Percentiles rank a stretch among this genome's conserved stretches.
phyloP scores from a whole-genome alignment of 2,329 filamentous ascomycete genomes.

The Sphaerulina musiva region DNA sequence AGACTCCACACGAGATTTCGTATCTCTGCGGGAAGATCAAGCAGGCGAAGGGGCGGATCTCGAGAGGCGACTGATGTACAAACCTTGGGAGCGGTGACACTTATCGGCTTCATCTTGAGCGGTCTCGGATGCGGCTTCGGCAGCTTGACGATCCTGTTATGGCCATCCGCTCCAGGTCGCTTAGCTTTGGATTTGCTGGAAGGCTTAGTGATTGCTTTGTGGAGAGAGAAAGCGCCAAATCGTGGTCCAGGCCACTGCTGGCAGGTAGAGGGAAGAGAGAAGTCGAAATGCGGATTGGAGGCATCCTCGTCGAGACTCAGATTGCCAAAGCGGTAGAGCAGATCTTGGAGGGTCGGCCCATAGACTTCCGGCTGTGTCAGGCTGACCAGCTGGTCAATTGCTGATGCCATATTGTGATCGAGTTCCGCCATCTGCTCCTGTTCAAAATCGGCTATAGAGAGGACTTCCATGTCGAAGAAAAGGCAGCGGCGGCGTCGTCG shows the following conservation, averaged over 20 bases:
- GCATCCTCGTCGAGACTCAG: slow-evolving; percentile 8
- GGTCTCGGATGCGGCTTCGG: slow-evolving; percentile 4
- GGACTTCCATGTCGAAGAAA: slow-evolving; percentile 11
- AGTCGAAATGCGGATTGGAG: slow-evolving; percentile 11
- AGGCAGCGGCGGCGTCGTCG: background rate
- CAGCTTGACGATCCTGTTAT: background rate
- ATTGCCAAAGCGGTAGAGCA: slow-evolving; percentile 14
- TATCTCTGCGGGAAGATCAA: slow-evolving; percentile 19
- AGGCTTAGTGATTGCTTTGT: slow-evolving; percentile 13
- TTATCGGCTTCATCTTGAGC: slow-evolving; percentile 5
- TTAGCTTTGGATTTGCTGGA: slow-evolving; percentile 5
- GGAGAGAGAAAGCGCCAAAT: slow-evolving; percentile 17
- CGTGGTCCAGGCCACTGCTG: slow-evolving; percentile 16
- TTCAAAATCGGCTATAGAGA: slow-evolving; percentile 18
- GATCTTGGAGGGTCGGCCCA: slow-evolving; percentile 7
- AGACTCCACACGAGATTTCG: slow-evolving; percentile 18
- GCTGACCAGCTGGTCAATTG: slow-evolving; percentile 20
- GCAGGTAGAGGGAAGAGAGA: slow-evolving; percentile 17
- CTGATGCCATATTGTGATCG: slow-evolving; percentile 14
- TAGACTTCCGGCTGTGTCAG: slow-evolving; percentile 9
- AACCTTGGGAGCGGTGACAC: background rate
- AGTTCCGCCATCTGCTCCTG: slow-evolving; percentile 6
- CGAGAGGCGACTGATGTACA: slow-evolving; percentile 8
- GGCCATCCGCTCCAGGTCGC: background rate
- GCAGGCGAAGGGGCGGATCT: slow-evolving; percentile 14